These are phyloP conservation scores for Aspergillus sp. DNA, from an alignment of 2,329 filamentous ascomycete genomes.

Conservation along the genomic window DNA sequence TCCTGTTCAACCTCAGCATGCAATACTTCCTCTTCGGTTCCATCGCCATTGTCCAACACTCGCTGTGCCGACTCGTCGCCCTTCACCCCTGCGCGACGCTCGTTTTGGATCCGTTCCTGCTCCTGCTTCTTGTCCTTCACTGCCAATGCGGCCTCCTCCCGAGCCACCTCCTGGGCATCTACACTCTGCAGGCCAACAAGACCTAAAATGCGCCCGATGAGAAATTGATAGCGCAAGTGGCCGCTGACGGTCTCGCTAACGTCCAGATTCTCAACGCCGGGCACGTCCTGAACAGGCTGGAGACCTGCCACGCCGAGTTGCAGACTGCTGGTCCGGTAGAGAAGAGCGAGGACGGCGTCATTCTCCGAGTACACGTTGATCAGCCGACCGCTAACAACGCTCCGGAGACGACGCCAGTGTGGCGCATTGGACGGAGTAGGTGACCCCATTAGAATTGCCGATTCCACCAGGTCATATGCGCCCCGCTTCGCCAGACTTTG, in stretches of 20 bases:
- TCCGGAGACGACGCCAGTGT: constrained; percentile 76
- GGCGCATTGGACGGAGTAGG: constrained; percentile 71
- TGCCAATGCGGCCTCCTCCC: constrained; percentile 45
- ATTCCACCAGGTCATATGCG: constrained; percentile 82
- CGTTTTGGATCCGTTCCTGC: constrained; percentile 34
- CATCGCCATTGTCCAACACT: constrained; percentile 18
- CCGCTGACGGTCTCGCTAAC: constrained; percentile 66
- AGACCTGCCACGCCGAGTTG: constrained; percentile 83
- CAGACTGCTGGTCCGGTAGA: constrained; percentile 82
- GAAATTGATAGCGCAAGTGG: constrained; percentile 69
- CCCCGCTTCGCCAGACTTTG: constrained; percentile 72
- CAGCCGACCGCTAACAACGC: constrained; percentile 76
- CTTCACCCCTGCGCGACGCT: constrained; percentile 31
- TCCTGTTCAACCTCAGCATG: constrained; percentile 33
- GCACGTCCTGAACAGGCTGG: constrained; percentile 64
- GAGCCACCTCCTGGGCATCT: constrained; percentile 48
- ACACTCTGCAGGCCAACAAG: constrained; percentile 71
- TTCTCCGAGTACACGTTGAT: constrained; percentile 89
- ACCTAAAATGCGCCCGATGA: constrained; percentile 67
- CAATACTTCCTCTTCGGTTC: constrained; percentile 12
- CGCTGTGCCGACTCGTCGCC: constrained; percentile 18
- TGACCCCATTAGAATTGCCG: constrained; percentile 78
- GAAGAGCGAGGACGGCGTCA: constrained; percentile 82
- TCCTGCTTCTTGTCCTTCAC: constrained; percentile 44
- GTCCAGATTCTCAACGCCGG: constrained; percentile 64